Percentiles rank a stretch among this genome's conserved stretches.
Evolutionary conservation across 805 yeast species (phyloP).

Genomic region (Hanseniaspora taiwanica): DNA sequence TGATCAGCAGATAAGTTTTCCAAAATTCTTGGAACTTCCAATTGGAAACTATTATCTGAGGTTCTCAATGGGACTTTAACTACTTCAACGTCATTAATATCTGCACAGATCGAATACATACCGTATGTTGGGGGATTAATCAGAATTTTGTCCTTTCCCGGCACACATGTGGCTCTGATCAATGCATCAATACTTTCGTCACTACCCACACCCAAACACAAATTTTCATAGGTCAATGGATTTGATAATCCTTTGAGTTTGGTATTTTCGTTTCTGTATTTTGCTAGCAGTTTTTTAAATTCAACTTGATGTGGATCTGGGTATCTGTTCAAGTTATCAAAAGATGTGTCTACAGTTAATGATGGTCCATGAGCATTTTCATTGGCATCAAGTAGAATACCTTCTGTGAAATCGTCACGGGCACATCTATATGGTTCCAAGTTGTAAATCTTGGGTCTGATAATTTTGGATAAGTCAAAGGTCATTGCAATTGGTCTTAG

Average conservation of each 20-base stretch:
- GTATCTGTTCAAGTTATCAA: slow-evolving; percentile 72
- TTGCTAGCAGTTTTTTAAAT: slow-evolving; percentile 57
- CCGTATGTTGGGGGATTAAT: slow-evolving; percentile 95
- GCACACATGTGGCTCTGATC: slow-evolving; percentile 71
- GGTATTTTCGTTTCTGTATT: slow-evolving; percentile 45
- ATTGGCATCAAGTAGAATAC: slow-evolving; percentile 85
- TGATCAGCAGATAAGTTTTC: slow-evolving; percentile 41
- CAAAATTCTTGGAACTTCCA: slow-evolving; percentile 45
- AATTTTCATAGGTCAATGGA: slow-evolving; percentile 43
- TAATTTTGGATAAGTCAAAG: slow-evolving; percentile 27
- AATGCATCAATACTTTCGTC: slow-evolving; percentile 90
- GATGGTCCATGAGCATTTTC: slow-evolving; percentile 93
- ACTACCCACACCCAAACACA: slow-evolving; percentile 93
- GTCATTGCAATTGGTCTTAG: slow-evolving; percentile 11
- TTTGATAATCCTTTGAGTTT: slow-evolving; percentile 10
- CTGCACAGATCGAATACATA: slow-evolving; percentile 87
- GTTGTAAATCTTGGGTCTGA: slow-evolving; percentile 72
- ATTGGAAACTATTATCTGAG: slow-evolving; percentile 44
- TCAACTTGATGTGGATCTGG: slow-evolving; percentile 92
- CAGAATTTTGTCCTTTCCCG: slow-evolving; percentile 70
- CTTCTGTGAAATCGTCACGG: slow-evolving; percentile 84
- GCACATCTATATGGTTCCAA: slow-evolving; percentile 94
- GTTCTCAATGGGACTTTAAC: slow-evolving; percentile 53
- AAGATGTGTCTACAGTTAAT: slow-evolving; percentile 28
- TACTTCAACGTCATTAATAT: slow-evolving; percentile 73